phyloP scores from a whole-genome alignment of 305 asterid species.

The Ilex paraguariensis region DNA sequence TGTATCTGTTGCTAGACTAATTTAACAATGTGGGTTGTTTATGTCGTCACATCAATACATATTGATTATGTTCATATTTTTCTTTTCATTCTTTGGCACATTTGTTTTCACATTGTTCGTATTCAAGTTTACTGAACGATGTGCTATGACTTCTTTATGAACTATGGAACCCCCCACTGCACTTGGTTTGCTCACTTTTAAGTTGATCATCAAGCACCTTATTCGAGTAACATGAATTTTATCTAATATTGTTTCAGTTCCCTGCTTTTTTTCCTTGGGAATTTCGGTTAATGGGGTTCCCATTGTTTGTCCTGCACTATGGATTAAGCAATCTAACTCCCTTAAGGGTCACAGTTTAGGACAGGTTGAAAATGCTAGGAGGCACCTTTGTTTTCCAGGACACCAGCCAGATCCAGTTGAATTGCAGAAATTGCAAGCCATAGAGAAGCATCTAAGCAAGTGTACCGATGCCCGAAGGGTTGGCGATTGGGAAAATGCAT shows the following conservation, averaged over 20 bases:
- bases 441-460: conserved; percentile 59
- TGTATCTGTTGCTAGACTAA: too few species aligned
- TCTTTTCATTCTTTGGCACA: too few species aligned
- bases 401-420: conserved; percentile 53
- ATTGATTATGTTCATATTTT: too few species aligned
- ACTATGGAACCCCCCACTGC: neutral
- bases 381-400: conserved; percentile 68
- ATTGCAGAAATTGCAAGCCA: conserved; percentile 58
- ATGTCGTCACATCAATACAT: too few species aligned
- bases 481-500: conserved; percentile 60
- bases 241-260: conserved; percentile 2
- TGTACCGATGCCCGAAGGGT: conserved; percentile 58
- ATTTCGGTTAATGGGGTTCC: conserved; percentile 15
- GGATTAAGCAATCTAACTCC: conserved; percentile 40
- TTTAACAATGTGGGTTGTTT: neutral
- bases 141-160: too few species aligned
- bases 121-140: too few species aligned
- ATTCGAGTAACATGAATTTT: neutral
- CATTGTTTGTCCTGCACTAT: conserved; percentile 18
- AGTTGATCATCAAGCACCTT: neutral
- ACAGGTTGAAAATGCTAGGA: conserved; percentile 79
- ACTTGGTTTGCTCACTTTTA: too few species aligned
- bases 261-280: conserved; percentile 6
- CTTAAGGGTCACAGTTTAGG: conserved; percentile 72
- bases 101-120: too few species aligned